phyloP scores from a whole-genome alignment of 2,329 filamentous ascomycete species.

The Samsoniella hepiali region DNA sequence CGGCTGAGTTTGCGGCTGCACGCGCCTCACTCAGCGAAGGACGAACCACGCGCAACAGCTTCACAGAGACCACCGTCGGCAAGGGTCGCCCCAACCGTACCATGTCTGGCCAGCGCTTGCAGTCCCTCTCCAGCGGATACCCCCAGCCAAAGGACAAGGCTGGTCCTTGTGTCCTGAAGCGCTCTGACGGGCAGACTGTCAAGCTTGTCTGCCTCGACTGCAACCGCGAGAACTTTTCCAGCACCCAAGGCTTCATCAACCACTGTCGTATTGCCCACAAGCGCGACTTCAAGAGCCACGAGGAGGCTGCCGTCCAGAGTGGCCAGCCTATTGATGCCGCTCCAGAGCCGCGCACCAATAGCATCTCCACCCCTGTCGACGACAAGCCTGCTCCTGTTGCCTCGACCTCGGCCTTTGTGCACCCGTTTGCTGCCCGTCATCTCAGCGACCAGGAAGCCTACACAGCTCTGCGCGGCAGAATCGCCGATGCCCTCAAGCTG shows the following conservation, averaged over 20 bases:
- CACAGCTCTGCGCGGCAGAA: slow-evolving; percentile 48
- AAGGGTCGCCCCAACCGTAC: slow-evolving; percentile 51
- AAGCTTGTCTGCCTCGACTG: slow-evolving; percentile 90
- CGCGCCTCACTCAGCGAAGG: slow-evolving; percentile 58
- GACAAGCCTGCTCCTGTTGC: slow-evolving; percentile 18
- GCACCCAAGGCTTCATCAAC: slow-evolving; percentile 98
- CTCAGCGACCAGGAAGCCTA: slow-evolving; percentile 53
- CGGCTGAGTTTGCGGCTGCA: slow-evolving; percentile 39
- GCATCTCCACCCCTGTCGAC: neutral
- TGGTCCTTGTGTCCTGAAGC: slow-evolving; percentile 79
- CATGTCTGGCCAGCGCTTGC: slow-evolving; percentile 58
- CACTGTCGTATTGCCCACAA: slow-evolving; percentile 96
- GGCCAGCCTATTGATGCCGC: slow-evolving; percentile 70
- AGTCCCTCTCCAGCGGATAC: slow-evolving; percentile 68
- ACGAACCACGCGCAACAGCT: slow-evolving; percentile 75
- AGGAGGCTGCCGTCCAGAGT: slow-evolving; percentile 84
- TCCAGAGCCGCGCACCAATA: slow-evolving; percentile 20
- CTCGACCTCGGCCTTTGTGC: slow-evolving; percentile 27
- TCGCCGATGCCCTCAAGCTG: slow-evolving; percentile 51
- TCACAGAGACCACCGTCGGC: slow-evolving; percentile 40
- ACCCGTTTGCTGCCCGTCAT: slow-evolving; percentile 39
- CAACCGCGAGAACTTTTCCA: slow-evolving; percentile 86
- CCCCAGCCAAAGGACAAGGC: slow-evolving; percentile 74
- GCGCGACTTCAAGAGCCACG: slow-evolving; percentile 91
- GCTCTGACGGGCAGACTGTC: slow-evolving; percentile 80